These are phyloP conservation scores for Combretum micranthum DNA, from an alignment of 345 rosid species.

Conservation along the genomic window DNA sequence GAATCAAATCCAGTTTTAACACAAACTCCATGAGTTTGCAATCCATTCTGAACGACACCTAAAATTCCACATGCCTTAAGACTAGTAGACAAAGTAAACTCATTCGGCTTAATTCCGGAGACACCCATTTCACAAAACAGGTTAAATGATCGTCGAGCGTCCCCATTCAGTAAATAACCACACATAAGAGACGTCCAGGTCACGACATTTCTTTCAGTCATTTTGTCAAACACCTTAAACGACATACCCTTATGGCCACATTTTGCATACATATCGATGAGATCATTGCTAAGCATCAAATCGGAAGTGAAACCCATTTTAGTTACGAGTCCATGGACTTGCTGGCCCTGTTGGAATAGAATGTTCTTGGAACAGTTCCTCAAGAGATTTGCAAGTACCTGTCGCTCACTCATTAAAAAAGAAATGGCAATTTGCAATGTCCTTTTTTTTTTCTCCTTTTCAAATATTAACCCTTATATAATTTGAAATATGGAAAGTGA, in stretches of 20 bases:
- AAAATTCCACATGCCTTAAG: slow-evolving; percentile 65
- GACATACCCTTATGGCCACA: slow-evolving; percentile 21
- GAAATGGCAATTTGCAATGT: too few species aligned
- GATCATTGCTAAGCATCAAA: slow-evolving; percentile 28
- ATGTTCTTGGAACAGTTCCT: slow-evolving; percentile 21
- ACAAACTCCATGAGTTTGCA: slow-evolving; percentile 59
- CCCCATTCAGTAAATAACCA: slow-evolving; percentile 42
- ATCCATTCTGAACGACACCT: slow-evolving; percentile 35
- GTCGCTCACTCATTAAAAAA: slow-evolving; percentile 17
- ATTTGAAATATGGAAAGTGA: too few species aligned
- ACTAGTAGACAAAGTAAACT: slow-evolving; percentile 66
- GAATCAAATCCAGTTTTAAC: slow-evolving; percentile 44
- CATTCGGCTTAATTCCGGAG: slow-evolving; percentile 47
- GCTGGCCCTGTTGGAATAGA: slow-evolving; percentile 26
- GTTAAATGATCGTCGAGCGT: slow-evolving; percentile 32
- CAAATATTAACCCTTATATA: too few species aligned
- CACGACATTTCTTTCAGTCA: slow-evolving; percentile 37
- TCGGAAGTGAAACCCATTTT: slow-evolving; percentile 21
- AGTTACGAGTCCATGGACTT: slow-evolving; percentile 25
- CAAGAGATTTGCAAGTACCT: slow-evolving; percentile 24
- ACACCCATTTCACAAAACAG: slow-evolving; percentile 41
- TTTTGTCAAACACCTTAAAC: slow-evolving; percentile 32
- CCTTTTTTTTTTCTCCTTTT: too few species aligned
- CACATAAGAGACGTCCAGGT: slow-evolving; percentile 79
- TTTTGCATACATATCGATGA: slow-evolving; percentile 31